Percentiles rank a stretch among this genome's conserved stretches.
Conservation (phyloP, 2,329 filamentous ascomycete genomes). For the Phialemonium atrogriseum region DNA sequence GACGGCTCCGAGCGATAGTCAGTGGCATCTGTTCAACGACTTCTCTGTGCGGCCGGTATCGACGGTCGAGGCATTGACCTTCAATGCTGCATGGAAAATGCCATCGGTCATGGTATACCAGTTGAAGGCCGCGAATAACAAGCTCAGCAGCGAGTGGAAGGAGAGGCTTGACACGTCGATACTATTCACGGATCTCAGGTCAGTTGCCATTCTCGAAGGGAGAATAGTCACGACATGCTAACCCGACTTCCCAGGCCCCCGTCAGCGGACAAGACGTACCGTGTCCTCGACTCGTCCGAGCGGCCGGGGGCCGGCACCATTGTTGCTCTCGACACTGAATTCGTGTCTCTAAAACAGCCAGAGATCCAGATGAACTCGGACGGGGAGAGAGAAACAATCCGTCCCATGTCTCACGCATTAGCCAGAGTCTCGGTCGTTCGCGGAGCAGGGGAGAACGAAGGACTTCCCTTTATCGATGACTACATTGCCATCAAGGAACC, state of each 20-base stretch:
- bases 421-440: constrained; percentile 89
- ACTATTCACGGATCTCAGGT: constrained; percentile 64
- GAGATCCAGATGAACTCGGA: constrained; percentile 96
- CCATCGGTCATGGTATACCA: constrained; percentile 86
- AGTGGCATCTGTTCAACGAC: constrained; percentile 97
- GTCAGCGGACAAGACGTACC: constrained; percentile 46
- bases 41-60: constrained; percentile 80
- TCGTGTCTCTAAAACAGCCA: constrained; percentile 84
- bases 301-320: constrained; percentile 63
- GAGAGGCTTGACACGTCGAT: constrained; percentile 73
- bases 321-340: constrained; percentile 90
- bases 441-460: constrained; percentile 68
- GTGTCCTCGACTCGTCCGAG: constrained; percentile 52
- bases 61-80: constrained; percentile 76
- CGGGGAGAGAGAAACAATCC: constrained; percentile 82
- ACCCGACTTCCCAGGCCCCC: constrained; percentile 33
- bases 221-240: too few species aligned
- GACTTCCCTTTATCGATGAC: constrained; percentile 88
- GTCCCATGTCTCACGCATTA: constrained; percentile 82
- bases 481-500: constrained; percentile 89
- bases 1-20: constrained; percentile 50
- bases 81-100: constrained; percentile 86
- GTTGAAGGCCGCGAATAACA: constrained; percentile 69
- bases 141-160: constrained; percentile 82
- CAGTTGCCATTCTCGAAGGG: too few species aligned